phyloP scores from a whole-genome alignment of 1,284 basidiomycete genomes.

The Cystobasidiaceae sp. region DNA sequence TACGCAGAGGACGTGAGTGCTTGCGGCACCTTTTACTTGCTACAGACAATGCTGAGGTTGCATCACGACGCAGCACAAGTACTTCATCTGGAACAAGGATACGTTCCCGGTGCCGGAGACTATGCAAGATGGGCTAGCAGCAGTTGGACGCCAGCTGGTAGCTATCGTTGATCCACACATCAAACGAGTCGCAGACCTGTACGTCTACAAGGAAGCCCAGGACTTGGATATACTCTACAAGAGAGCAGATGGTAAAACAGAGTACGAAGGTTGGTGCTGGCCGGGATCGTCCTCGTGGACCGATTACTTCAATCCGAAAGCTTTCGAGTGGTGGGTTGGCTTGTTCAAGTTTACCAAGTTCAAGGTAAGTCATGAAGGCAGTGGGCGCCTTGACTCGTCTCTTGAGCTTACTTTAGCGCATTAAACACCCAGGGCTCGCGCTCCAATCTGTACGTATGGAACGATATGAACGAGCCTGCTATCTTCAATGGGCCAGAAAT shows the following conservation, averaged over 20 bases:
- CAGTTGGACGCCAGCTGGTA: slow-evolving; percentile 83
- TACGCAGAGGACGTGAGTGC: slow-evolving; percentile 51
- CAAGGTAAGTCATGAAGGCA: slow-evolving; percentile 43
- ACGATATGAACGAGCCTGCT: slow-evolving; percentile 99
- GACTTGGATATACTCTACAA: slow-evolving; percentile 79
- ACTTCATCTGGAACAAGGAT: slow-evolving; percentile 94
- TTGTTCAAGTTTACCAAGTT: slow-evolving; percentile 65
- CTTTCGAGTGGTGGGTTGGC: slow-evolving; percentile 85
- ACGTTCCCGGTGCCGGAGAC: slow-evolving; percentile 88
- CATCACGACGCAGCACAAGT: slow-evolving; percentile 66
- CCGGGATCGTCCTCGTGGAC: slow-evolving; percentile 91
- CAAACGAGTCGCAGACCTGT: slow-evolving; percentile 74
- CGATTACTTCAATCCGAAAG: slow-evolving; percentile 88
- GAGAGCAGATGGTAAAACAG: slow-evolving; percentile 63
- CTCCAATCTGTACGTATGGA: slow-evolving; percentile 84
- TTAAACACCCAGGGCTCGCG: slow-evolving; percentile 51
- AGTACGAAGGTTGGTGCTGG: slow-evolving; percentile 99
- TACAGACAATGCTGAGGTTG: background rate
- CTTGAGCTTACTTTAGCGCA: background rate
- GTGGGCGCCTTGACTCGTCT: background rate
- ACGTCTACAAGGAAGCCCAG: slow-evolving; percentile 77
- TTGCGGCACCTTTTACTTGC: background rate
- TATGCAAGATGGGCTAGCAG: slow-evolving; percentile 86
- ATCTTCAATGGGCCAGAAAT: slow-evolving; percentile 99
- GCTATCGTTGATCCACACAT: slow-evolving; percentile 95